Evolutionary conservation across 305 asterid genomes (phyloP).

Genomic region (Plantago lanceolata): DNA sequence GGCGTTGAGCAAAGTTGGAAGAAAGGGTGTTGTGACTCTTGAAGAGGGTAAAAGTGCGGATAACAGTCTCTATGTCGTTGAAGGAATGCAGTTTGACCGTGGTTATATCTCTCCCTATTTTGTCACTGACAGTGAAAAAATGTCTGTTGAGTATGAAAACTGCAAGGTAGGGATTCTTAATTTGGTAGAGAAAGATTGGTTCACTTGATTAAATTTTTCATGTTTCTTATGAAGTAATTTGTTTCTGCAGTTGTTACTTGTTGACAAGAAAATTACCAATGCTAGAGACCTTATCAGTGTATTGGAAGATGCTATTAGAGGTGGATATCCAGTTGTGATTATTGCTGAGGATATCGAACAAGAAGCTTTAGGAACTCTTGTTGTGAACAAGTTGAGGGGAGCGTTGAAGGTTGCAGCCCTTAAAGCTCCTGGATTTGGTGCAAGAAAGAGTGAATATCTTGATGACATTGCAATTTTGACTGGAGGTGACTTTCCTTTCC

Average conservation of each 20-base stretch:
- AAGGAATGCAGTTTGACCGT: conserved; percentile 96
- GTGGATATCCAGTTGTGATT: conserved; percentile 62
- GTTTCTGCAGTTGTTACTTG: conserved; percentile 59
- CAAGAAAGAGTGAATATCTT: conserved; percentile 80
- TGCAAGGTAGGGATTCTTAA: conserved; percentile 55
- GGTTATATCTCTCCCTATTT: conserved; percentile 87
- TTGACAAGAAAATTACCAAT: conserved; percentile 82
- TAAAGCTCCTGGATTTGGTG: conserved; percentile 96
- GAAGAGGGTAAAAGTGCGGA: conserved; percentile 89
- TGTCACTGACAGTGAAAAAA: conserved; percentile 81
- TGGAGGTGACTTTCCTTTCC: conserved; percentile 46
- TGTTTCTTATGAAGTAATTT: not conserved
- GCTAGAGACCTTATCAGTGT: conserved; percentile 77
- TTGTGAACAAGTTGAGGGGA: conserved; percentile 90
- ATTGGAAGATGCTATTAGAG: conserved; percentile 81
- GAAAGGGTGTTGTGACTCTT: conserved; percentile 93
- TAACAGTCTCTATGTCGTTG: conserved; percentile 75
- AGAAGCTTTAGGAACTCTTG: conserved; percentile 90
- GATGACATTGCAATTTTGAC: conserved; percentile 84
- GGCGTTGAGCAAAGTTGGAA: conserved; percentile 86
- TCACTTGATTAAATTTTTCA: not conserved
- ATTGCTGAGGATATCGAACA: conserved; percentile 93
- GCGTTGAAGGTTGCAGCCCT: conserved; percentile 82
- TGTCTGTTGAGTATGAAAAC: conserved; percentile 79
- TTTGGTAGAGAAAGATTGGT: not conserved